These are phyloP conservation scores for Rhododendron vialii DNA, from an alignment of 148 eudicot species.

Conservation along the genomic window DNA sequence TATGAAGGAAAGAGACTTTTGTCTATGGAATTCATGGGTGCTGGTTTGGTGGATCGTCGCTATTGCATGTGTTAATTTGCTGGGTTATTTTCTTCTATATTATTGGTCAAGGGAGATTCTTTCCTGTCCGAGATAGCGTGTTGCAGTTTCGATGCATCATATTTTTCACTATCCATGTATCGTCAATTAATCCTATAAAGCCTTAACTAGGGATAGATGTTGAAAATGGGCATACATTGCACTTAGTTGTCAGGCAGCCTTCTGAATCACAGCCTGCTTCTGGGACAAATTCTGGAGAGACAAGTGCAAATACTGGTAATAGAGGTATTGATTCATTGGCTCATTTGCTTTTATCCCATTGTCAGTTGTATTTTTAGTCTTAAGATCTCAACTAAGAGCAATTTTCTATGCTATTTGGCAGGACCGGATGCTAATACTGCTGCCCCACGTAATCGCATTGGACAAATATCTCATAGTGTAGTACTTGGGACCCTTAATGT, in stretches of 20 bases:
- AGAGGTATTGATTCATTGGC: conserved; percentile 34
- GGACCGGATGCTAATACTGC: conserved; percentile 62
- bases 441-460: conserved; percentile 56
- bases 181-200: neutral
- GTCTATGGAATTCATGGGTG: neutral
- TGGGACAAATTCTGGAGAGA: conserved; percentile 32
- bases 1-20: neutral
- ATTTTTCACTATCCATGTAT: neutral
- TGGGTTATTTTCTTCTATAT: neutral
- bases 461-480: conserved; percentile 80
- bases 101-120: neutral
- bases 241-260: conserved; percentile 83
- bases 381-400: neutral
- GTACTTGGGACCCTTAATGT: conserved; percentile 76
- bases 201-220: conserved; percentile 61
- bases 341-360: neutral
- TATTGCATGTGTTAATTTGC: neutral
- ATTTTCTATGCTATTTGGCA: conserved; percentile 17
- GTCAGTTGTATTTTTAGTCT: conserved; percentile 1
- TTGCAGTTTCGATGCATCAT: neutral
- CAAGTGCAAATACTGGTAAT: conserved; percentile 30
- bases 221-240: conserved; percentile 87
- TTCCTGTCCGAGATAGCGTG: neutral
- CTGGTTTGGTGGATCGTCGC: neutral
- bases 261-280: conserved; percentile 58